These are phyloP conservation scores for Pythium pyrilobum DNA, from an alignment of 352 stramenopile species.

Conservation along the genomic window DNA sequence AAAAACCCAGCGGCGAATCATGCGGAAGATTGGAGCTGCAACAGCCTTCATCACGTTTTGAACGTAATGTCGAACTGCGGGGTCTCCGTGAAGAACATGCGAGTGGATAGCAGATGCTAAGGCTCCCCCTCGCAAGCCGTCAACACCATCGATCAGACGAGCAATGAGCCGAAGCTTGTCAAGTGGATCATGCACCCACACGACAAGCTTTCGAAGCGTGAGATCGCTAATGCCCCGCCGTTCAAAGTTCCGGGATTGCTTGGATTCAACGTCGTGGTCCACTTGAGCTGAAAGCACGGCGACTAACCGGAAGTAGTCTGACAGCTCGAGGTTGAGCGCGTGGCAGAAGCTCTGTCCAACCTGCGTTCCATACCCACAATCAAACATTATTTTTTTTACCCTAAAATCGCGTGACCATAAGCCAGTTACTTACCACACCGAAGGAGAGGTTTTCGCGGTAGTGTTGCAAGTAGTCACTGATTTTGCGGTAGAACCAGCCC, in stretches of 20 bases:
- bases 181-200: constrained; percentile 88
- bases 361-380: constrained; percentile 18
- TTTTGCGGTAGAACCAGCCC: constrained; percentile 88
- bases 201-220: constrained; percentile 83
- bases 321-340: constrained; percentile 88
- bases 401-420: too few species aligned
- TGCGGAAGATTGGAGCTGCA: constrained; percentile 73
- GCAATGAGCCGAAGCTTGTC: constrained; percentile 88
- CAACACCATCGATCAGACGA: constrained; percentile 84
- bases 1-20: constrained; percentile 87
- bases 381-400: too few species aligned
- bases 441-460: constrained; percentile 70
- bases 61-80: constrained; percentile 60
- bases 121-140: constrained; percentile 81
- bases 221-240: constrained; percentile 42
- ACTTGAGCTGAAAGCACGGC: constrained; percentile 89
- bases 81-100: constrained; percentile 90
- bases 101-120: constrained; percentile 87
- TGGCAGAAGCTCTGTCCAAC: constrained; percentile 88
- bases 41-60: constrained; percentile 78
- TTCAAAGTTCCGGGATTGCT: constrained; percentile 24
- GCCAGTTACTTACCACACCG: constrained; percentile 64
- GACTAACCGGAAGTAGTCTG: constrained; percentile 91
- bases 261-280: constrained; percentile 68
- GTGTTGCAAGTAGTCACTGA: constrained; percentile 73